Percentiles rank a stretch among this genome's conserved stretches.
These are phyloP conservation scores for Leccinum rimulosum DNA, from an alignment of 768 basidiomycete genomes.

Conservation along the genomic window DNA sequence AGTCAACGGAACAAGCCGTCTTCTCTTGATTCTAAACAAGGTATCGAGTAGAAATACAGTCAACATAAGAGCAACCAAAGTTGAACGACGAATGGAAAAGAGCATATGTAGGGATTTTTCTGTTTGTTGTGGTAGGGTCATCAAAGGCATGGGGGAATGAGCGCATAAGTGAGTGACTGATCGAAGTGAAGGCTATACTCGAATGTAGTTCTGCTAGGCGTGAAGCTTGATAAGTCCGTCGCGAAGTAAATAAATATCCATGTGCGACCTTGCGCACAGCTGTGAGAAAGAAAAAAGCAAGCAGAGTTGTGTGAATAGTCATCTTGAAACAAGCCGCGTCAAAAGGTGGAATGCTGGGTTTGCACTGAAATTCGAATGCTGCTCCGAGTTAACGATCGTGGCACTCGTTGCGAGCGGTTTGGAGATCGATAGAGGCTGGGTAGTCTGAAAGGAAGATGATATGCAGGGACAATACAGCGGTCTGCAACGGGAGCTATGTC, in stretches of 20 bases:
- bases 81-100: conserved; percentile 7
- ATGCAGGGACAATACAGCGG: conserved; percentile 3
- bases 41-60: conserved; percentile 6
- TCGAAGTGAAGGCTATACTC: not conserved
- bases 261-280: conserved; percentile 17
- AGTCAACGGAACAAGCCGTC: not conserved
- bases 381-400: conserved; percentile 2
- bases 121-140: conserved; percentile 2
- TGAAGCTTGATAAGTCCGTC: conserved; percentile 14
- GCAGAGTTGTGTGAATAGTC: not conserved
- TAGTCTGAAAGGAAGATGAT: conserved; percentile 17
- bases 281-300: not conserved
- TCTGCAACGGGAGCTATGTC: not conserved
- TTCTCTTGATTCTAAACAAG: not conserved
- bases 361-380: conserved; percentile 15
- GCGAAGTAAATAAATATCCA: conserved; percentile 1
- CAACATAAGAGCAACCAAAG: not conserved
- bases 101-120: not conserved
- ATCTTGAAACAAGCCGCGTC: conserved; percentile 1
- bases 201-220: not conserved
- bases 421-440: conserved; percentile 8
- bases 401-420: not conserved
- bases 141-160: conserved; percentile 4
- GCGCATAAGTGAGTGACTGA: not conserved
- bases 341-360: conserved; percentile 7